Percentiles rank a stretch among this genome's conserved stretches.
These are phyloP conservation scores for Lepidium didymum DNA, from an alignment of 345 rosid genomes.

Conservation along the genomic window DNA sequence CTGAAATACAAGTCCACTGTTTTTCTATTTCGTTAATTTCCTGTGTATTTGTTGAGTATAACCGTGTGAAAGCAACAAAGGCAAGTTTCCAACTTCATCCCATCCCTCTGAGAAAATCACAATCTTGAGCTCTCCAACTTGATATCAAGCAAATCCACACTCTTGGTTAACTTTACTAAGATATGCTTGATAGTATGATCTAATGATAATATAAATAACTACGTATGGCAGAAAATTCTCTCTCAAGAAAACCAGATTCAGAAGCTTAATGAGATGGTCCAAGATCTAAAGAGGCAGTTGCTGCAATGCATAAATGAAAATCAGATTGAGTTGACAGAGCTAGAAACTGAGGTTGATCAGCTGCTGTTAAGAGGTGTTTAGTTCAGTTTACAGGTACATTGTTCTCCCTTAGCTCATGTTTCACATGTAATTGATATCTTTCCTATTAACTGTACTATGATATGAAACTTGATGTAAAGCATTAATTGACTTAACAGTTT, in stretches of 20 bases:
- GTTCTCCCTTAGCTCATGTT: not conserved
- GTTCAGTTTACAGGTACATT: constrained; percentile 16
- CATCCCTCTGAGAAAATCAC: not conserved
- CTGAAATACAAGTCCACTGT: not conserved
- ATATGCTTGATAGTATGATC: not conserved
- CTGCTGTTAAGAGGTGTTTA: constrained; percentile 40
- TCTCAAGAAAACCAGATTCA: constrained; percentile 68
- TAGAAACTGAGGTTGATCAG: constrained; percentile 41
- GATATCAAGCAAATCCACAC: not conserved
- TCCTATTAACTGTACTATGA: not conserved
- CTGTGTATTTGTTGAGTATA: not conserved
- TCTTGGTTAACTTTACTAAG: not conserved
- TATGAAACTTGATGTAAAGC: not conserved
- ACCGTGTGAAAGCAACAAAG: not conserved
- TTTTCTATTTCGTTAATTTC: not conserved
- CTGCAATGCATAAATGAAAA: constrained; percentile 46
- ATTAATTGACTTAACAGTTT: not conserved
- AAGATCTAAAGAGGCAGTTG: constrained; percentile 47
- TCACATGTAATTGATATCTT: not conserved
- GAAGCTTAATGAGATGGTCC: constrained; percentile 53
- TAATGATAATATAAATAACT: not conserved
- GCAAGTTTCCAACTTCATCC: not conserved
- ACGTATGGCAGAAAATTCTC: constrained; percentile 50
- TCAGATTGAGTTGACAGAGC: constrained; percentile 35
- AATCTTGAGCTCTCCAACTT: not conserved